Conservation (phyloP, 768 basidiomycete species). For the Mycena capillaripes region DNA sequence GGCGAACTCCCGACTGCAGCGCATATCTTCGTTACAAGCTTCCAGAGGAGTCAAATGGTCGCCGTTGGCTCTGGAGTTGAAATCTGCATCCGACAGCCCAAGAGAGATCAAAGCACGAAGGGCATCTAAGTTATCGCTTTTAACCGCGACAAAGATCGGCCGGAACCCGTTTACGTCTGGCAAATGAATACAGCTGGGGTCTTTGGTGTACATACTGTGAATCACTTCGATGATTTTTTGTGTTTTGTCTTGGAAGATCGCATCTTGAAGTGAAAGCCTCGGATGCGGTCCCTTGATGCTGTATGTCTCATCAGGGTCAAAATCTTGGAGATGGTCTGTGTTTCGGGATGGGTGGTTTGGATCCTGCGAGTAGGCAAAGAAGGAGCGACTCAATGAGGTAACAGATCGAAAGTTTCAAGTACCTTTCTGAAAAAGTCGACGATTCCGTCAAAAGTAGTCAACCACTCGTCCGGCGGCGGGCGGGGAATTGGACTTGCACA, state of each 20-base stretch:
- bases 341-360: slow-evolving; percentile 20
- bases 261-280: slow-evolving; percentile 6
- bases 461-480: slow-evolving; percentile 19
- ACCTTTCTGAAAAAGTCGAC: slow-evolving; percentile 27
- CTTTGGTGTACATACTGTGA: background rate
- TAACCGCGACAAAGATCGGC: slow-evolving; percentile 18
- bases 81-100: slow-evolving; percentile 14
- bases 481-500: slow-evolving; percentile 18
- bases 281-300: background rate
- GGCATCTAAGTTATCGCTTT: slow-evolving; percentile 4
- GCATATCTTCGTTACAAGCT: slow-evolving; percentile 8
- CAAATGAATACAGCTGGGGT: background rate
- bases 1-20: slow-evolving; percentile 11
- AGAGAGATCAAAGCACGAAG: slow-evolving; percentile 12
- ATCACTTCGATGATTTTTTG: slow-evolving; percentile 4
- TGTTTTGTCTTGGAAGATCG: slow-evolving; percentile 5
- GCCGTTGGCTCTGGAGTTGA: slow-evolving; percentile 22
- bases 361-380: slow-evolving; percentile 27
- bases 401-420: background rate
- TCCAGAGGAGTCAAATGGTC: slow-evolving; percentile 15
- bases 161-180: slow-evolving; percentile 16
- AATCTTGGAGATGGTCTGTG: background rate
- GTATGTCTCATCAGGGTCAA: slow-evolving; percentile 1
- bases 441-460: slow-evolving; percentile 10
- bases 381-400: background rate